Percentiles rank a stretch among this genome's conserved stretches.
Conservation (phyloP, 1,284 basidiomycete genomes). For the Cryptococcus amylolentus region DNA sequence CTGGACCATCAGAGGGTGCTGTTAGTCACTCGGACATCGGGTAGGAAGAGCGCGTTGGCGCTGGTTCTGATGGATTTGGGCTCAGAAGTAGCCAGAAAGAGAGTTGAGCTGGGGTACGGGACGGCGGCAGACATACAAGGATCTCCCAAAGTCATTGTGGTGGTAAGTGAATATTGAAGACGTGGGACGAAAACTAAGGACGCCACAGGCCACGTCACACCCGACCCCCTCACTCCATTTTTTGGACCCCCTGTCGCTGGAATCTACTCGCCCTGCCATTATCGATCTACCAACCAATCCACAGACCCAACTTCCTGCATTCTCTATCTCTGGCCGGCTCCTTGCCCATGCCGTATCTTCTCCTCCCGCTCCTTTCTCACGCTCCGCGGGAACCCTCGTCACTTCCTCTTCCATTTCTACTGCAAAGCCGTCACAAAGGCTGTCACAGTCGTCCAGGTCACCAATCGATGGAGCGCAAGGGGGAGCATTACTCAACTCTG, state of each 20-base stretch:
- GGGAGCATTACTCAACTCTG: conserved; percentile 33
- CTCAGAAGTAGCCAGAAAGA: conserved; percentile 25
- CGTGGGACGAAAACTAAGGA: not conserved
- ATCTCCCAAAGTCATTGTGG: conserved; percentile 22
- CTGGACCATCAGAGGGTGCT: conserved; percentile 1
- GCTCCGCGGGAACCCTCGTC: conserved; percentile 36
- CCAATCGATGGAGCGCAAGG: conserved; percentile 8
- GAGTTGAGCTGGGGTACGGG: conserved; percentile 31
- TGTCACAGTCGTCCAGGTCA: not conserved
- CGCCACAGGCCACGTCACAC: conserved; percentile 23
- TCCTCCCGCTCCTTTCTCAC: conserved; percentile 24
- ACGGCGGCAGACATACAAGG: conserved; percentile 15
- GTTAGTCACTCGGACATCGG: not conserved
- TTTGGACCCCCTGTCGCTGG: conserved; percentile 19
- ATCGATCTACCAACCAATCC: conserved; percentile 14
- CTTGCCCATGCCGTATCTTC: conserved; percentile 30
- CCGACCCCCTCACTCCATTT: conserved; percentile 31
- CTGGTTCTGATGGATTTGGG: conserved; percentile 26
- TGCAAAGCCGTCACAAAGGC: not conserved
- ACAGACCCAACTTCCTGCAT: conserved; percentile 22
- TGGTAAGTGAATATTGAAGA: conserved; percentile 24
- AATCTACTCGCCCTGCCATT: conserved; percentile 12
- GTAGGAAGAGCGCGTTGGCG: conserved; percentile 10
- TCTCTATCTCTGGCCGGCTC: conserved; percentile 34
- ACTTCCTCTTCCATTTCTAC: conserved; percentile 14